Base-by-base conservation (phyloP, 805 yeast species). In the Ogataea trehalophila region DNA sequence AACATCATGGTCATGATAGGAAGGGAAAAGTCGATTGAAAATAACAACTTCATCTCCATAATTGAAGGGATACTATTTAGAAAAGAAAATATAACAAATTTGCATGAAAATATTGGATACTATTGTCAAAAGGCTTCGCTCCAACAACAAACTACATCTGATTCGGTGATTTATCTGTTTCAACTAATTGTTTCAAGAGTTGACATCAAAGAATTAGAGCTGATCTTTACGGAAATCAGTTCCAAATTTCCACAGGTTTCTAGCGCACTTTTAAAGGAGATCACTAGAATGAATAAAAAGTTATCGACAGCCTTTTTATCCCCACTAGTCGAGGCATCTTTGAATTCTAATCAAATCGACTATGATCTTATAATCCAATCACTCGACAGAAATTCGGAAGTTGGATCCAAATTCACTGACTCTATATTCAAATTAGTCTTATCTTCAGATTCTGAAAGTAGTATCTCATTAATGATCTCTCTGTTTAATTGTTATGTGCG, bases 341-440 rank as follows among this genome's bases (percentile, higher is more conserved):
- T 71, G 5, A 41, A 45, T 0, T 26, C 41, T 1, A 47, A 48
- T 13, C 43, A 54, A 1, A 39, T 54, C 2, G 51, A 69, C 29
- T 77, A 80, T 78, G 53, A 57, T 1, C 62, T 85, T 45, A 60
- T 84, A 4, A 66, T 63, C 1, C 68, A 75, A 34, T 64, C 83
- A 4, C 57, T 83, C 14, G 70, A 70, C 26, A 69, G 83, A 45
- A 85, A 83, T 61, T 69, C 80, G 3, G 85, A 80, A 47, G 66
- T 84, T 44, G 83, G 84, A n/a, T 65, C 77, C 15, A 62, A 71
- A 26, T 70, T 73, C 47, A 57, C 71, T n/a, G 58, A 62, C 3
- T 50, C 58, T 15, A 67, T 76, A 2, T 54, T 75, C 45, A 49
- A 50, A 1, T 14, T 50, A 5, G 34, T 50, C 3, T 20, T 52